Evolutionary conservation across 495 filamentous ascomycete genomes (phyloP).

Genomic region (Penicillium egyptiacum): DNA sequence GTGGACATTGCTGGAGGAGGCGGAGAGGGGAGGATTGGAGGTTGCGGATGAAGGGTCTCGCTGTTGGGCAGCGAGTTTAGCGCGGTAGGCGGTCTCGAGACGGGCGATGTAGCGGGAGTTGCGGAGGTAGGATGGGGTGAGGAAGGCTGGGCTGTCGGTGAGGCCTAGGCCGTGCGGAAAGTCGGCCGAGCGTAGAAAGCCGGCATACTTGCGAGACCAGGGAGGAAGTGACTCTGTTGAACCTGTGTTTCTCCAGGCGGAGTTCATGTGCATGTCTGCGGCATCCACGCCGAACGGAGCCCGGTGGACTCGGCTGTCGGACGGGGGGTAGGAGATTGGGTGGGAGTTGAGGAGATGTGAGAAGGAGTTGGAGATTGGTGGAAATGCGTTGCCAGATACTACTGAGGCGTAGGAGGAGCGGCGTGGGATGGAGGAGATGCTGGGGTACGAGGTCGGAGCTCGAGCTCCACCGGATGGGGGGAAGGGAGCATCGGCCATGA

Average conservation of each 20-base stretch:
- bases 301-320: slow-evolving; percentile 39
- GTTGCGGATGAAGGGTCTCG: slow-evolving; percentile 41
- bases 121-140: slow-evolving; percentile 79
- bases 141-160: slow-evolving; percentile 50
- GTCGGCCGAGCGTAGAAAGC: slow-evolving; percentile 41
- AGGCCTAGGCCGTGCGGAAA: slow-evolving; percentile 29
- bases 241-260: slow-evolving; percentile 39
- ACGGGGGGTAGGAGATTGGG: slow-evolving; percentile 39
- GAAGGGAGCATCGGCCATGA: slow-evolving; percentile 49
- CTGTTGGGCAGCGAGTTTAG: slow-evolving; percentile 55
- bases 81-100: slow-evolving; percentile 66
- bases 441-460: slow-evolving; percentile 38
- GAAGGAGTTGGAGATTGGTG: slow-evolving; percentile 54
- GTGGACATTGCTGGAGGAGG: slow-evolving; percentile 62
- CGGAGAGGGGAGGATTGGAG: slow-evolving; percentile 54
- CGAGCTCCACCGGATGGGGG: slow-evolving; percentile 50
- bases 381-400: slow-evolving; percentile 63
- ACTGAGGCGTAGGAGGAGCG: slow-evolving; percentile 80
- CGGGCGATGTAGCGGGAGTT: slow-evolving; percentile 74
- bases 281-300: slow-evolving; percentile 39
- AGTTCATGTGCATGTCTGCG: slow-evolving; percentile 51
- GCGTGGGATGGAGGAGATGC: slow-evolving; percentile 45
- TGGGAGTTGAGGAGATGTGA: slow-evolving; percentile 59
- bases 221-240: slow-evolving; percentile 47
- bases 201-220: slow-evolving; percentile 63